Percentiles rank a stretch among this genome's conserved stretches.
phyloP scores from a whole-genome alignment of 192 early-diverging fungal species.

The Umbelopsis vinacea region DNA sequence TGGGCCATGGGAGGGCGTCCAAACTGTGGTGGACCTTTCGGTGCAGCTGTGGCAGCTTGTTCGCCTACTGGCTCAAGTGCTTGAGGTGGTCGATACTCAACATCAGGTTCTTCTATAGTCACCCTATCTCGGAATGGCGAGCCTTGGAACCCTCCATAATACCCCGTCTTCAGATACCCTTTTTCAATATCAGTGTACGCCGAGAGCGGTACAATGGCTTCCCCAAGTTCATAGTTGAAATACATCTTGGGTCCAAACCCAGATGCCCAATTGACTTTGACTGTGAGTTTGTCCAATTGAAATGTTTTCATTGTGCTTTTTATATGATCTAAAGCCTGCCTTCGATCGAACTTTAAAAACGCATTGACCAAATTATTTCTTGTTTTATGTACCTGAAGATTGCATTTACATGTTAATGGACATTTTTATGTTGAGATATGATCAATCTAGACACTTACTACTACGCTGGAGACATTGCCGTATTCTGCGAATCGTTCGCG shows the following conservation, averaged over 20 bases:
- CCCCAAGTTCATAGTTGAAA: constrained; percentile 42
- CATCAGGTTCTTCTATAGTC: constrained; percentile 44
- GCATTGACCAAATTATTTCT: constrained; percentile 23
- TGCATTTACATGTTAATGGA: not conserved
- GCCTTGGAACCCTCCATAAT: constrained; percentile 38
- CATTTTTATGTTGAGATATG: not conserved
- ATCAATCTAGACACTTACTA: constrained; percentile 28
- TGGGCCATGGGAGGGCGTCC: not conserved
- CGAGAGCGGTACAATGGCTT: constrained; percentile 37
- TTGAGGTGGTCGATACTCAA: constrained; percentile 29
- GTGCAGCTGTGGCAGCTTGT: not conserved
- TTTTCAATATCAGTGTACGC: constrained; percentile 34
- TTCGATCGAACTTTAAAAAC: constrained; percentile 27
- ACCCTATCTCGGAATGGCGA: constrained; percentile 33
- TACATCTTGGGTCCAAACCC: constrained; percentile 43
- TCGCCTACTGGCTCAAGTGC: constrained; percentile 6
- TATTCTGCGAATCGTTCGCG: constrained; percentile 28
- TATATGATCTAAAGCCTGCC: constrained; percentile 20
- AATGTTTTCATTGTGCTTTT: constrained; percentile 25
- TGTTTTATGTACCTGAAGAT: constrained; percentile 10
- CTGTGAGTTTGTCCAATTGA: constrained; percentile 22
- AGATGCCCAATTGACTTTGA: constrained; percentile 46
- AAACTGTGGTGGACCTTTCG: not conserved
- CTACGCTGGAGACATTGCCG: constrained; percentile 37
- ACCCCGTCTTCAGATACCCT: constrained; percentile 26